phyloP scores from a whole-genome alignment of 202 grass and related monocot genomes.

The Setaria italica region DNA sequence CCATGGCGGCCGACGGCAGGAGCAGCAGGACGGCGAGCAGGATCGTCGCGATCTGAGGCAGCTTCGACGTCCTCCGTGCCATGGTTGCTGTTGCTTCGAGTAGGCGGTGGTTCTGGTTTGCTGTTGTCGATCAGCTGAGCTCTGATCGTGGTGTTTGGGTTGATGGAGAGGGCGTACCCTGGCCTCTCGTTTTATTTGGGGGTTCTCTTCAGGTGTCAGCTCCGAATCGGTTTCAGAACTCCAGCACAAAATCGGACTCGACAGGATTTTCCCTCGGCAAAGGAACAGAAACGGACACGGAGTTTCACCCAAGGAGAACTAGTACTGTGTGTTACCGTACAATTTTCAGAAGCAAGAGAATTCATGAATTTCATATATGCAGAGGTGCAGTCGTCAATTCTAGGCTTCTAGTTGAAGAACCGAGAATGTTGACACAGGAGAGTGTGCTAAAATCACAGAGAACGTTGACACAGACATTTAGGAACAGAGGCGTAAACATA shows the following conservation, averaged over 20 bases:
- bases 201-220: not conserved
- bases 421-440: too few species aligned
- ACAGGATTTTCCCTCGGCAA: not conserved
- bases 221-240: not conserved
- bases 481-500: too few species aligned
- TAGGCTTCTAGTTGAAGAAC: too few species aligned
- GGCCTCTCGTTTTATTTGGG: not conserved
- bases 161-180: too few species aligned
- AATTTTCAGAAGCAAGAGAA: too few species aligned
- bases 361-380: too few species aligned
- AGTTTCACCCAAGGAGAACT: too few species aligned
- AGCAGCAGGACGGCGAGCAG: not conserved
- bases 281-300: not conserved
- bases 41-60: not conserved
- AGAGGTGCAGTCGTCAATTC: too few species aligned
- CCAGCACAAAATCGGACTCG: not conserved
- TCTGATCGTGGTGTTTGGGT: not conserved
- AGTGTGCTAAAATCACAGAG: too few species aligned
- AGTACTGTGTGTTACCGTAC: too few species aligned
- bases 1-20: not conserved
- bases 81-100: not conserved
- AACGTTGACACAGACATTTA: too few species aligned
- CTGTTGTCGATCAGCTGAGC: not conserved
- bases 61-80: conserved; percentile 1
- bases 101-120: too few species aligned